phyloP scores from a whole-genome alignment of 208 protist species.

The Endotrypanum monterogeii region DNA sequence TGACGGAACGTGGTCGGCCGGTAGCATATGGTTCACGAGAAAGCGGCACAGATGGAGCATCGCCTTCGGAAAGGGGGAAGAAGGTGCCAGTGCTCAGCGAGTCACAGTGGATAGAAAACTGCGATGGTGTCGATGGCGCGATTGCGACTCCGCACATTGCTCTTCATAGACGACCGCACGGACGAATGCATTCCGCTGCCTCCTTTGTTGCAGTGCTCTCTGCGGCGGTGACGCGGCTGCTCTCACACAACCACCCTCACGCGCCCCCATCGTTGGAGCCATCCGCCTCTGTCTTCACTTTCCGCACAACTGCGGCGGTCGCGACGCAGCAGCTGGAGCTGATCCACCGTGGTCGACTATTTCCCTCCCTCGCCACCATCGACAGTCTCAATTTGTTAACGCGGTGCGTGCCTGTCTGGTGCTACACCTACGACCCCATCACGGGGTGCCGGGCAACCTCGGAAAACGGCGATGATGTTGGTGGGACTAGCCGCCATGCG shows the following conservation, averaged over 20 bases:
- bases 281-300: not conserved
- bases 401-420: constrained; percentile 31
- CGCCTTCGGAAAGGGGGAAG: not conserved
- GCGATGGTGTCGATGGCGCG: not conserved
- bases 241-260: not conserved
- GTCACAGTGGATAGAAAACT: not conserved
- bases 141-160: no score
- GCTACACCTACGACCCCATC: constrained; percentile 36
- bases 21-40: not conserved
- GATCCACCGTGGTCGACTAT: constrained; percentile 14
- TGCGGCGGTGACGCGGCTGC: constrained; percentile 4
- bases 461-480: not conserved
- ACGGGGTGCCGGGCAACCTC: not conserved
- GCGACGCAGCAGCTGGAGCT: constrained; percentile 19
- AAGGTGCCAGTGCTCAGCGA: not conserved
- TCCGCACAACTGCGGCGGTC: not conserved
- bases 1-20: not conserved
- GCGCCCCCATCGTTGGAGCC: not conserved
- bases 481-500: not conserved
- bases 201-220: constrained; percentile 21
- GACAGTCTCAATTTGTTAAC: constrained; percentile 22
- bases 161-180: constrained; percentile 5
- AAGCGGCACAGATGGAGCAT: not conserved
- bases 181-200: constrained; percentile 18
- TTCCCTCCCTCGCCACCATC: constrained; percentile 33